Evolutionary conservation across 2,329 filamentous ascomycete genomes (phyloP), one percentile per base, ranked within the genome.

Genomic region (Apiospora hydei): DNA sequence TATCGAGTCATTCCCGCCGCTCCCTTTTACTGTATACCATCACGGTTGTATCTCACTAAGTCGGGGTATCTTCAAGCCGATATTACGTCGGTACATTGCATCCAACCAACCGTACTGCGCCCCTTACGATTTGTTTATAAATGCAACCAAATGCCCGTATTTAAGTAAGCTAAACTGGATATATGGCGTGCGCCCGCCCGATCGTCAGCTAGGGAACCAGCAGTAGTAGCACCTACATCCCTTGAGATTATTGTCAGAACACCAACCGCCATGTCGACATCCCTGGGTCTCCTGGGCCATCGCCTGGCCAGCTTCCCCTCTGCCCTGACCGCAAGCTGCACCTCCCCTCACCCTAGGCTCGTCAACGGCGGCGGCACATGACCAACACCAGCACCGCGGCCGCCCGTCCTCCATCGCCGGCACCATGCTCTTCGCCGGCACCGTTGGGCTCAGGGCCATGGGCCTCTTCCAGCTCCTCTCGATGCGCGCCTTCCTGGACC

Each of bases 61-160:
- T 64, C 57, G 57, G 57, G 57, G 34, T 6, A 13, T 64, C 18
- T 41, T 64, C 57, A n/a, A 64, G 57, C 57, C 57, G 57, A 64
- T 21, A 64, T 64, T 64, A 41, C 18, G n/a, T n/a, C 3, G 57
- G 34, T 41, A n/a, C 57, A 24, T 64, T 38, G 13, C 57, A 64
- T 34, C 34, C 57, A 34, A 18, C 5, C 14, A 57, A 57, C 51
- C 51, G 34, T 34, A 16, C 53, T n/a, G 8, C 18, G 21, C 34
- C 34, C 14, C 14, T 26, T 18, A 5, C 3, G 1, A n/a, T 8
- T 14, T 57, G 16, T 57, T 34, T 8, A 34, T 18, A 57, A 34
- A 57, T 2, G 1, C 4, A 13, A 30, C 6, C 5, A 6, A 30
- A 30, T 14, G 46, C 51, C 6, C 24, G 49, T 30, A 7, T 30